Conservation (phyloP, 306 rosid species). For the Luffa acutangula region DNA sequence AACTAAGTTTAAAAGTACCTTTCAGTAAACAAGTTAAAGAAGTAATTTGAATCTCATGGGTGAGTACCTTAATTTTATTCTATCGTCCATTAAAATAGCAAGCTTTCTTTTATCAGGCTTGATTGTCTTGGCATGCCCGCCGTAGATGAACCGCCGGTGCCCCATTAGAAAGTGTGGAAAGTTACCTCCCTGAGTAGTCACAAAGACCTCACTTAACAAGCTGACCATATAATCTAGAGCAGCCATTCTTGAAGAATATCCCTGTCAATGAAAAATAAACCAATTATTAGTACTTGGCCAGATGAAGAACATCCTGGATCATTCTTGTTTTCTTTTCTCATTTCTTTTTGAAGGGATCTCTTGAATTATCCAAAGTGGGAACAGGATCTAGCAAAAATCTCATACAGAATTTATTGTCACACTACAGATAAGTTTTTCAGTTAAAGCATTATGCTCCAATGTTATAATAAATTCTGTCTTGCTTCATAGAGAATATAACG, state of each 20-base stretch:
- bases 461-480: background rate
- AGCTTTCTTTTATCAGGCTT: constrained; percentile 92
- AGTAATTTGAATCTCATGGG: constrained; percentile 4
- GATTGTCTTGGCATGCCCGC: constrained; percentile 85
- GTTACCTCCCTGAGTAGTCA: constrained; percentile 99
- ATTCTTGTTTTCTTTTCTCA: background rate
- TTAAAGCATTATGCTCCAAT: background rate
- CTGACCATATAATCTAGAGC: constrained; percentile 83
- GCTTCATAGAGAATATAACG: background rate
- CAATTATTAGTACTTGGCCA: background rate
- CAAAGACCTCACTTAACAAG: constrained; percentile 86
- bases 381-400: background rate
- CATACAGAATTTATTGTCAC: background rate
- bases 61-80: constrained; percentile 43
- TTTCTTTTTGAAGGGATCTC: background rate
- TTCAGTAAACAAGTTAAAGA: background rate
- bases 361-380: background rate
- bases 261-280: constrained; percentile 29
- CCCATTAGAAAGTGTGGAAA: constrained; percentile 98
- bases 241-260: constrained; percentile 88
- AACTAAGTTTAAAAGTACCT: background rate
- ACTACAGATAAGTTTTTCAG: background rate
- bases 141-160: constrained; percentile 68
- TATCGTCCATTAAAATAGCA: constrained; percentile 55
- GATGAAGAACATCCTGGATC: background rate